Conservation (phyloP, 1,139 yeast species). For the Pichia sp. region DNA sequence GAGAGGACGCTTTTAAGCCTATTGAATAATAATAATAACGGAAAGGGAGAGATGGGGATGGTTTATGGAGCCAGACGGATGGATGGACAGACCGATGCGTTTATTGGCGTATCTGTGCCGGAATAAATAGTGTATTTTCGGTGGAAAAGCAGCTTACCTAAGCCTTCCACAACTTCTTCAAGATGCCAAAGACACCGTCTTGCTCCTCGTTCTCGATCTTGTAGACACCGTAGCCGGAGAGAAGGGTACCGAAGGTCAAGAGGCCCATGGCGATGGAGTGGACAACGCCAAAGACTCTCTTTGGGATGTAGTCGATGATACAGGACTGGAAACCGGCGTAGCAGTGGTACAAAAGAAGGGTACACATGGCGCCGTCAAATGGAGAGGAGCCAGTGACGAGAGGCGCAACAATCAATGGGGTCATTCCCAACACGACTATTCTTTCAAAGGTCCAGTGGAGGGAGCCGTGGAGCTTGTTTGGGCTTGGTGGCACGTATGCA, state of each 20-base stretch:
- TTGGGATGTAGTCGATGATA: slow-evolving; percentile 74
- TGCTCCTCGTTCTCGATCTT: slow-evolving; percentile 56
- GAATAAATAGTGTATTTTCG: not conserved
- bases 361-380: slow-evolving; percentile 57
- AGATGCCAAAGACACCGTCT: slow-evolving; percentile 51
- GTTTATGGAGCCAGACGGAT: not conserved
- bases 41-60: not conserved
- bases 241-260: slow-evolving; percentile 58
- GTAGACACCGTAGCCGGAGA: slow-evolving; percentile 67
- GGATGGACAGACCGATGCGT: not conserved
- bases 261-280: slow-evolving; percentile 59
- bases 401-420: slow-evolving; percentile 66
- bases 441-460: slow-evolving; percentile 73
- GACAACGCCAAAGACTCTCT: slow-evolving; percentile 65
- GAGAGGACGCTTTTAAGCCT: not conserved
- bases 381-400: slow-evolving; percentile 52
- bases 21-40: slow-evolving; percentile 3
- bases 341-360: slow-evolving; percentile 57
- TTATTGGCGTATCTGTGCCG: not conserved
- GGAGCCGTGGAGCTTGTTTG: slow-evolving; percentile 58
- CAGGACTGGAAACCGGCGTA: slow-evolving; percentile 74
- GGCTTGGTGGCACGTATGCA: slow-evolving; percentile 60
- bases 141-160: slow-evolving; percentile 13
- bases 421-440: slow-evolving; percentile 50
- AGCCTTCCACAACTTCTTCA: slow-evolving; percentile 40